These are phyloP conservation scores for Penicillium argentinense DNA, from an alignment of 495 filamentous ascomycete genomes.

Conservation along the genomic window DNA sequence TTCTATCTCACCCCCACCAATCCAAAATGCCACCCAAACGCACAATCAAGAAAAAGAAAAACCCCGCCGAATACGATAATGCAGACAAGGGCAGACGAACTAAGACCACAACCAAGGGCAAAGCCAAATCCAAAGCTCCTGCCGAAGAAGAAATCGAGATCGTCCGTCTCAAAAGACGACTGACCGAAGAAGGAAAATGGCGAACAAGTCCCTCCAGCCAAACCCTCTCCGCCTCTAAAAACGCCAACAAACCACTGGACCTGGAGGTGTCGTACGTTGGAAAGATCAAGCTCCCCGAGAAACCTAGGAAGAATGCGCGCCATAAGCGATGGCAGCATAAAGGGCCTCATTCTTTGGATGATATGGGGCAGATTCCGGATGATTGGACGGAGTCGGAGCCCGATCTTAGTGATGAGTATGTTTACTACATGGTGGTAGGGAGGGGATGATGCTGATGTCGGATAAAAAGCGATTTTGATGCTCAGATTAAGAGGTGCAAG, in stretches of 20 bases:
- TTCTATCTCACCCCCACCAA: too few relatives aligned
- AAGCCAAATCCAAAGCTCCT: too few relatives aligned
- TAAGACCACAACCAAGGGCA: too few relatives aligned
- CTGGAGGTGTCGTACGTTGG: not conserved
- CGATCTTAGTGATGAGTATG: constrained; percentile 1
- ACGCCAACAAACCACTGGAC: not conserved
- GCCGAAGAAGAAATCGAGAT: too few relatives aligned
- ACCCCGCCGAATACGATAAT: too few relatives aligned
- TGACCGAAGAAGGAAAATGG: not conserved
- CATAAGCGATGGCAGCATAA: constrained; percentile 2
- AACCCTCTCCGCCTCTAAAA: not conserved
- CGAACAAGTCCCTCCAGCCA: not conserved
- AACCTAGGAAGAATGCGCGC: not conserved
- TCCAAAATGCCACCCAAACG: too few relatives aligned
- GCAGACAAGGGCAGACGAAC: too few relatives aligned
- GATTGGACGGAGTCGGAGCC: constrained; percentile 1
- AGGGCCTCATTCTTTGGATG: not conserved
- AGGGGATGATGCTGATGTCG: too few relatives aligned
- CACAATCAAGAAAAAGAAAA: too few relatives aligned
- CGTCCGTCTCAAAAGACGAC: not conserved
- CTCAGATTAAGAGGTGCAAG: constrained; percentile 4
- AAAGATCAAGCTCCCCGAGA: not conserved
- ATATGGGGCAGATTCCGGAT: not conserved
- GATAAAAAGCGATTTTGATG: constrained; percentile 2
- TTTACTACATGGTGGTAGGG: too few relatives aligned